Base-by-base conservation (phyloP, 1,139 yeast genomes). In the Kodamaea suecica region DNA sequence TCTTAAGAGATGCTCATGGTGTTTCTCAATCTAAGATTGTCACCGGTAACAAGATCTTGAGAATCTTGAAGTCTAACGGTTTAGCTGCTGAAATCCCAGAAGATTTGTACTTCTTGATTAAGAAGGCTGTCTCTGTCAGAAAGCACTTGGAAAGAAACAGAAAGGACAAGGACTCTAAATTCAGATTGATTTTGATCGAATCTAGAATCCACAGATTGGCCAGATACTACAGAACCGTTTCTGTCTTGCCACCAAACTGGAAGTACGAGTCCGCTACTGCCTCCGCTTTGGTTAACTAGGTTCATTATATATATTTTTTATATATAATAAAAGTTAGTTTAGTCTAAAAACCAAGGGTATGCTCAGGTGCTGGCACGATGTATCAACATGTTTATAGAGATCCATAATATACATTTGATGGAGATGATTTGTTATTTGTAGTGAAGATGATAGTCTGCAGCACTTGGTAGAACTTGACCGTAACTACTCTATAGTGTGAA, bases 141-240 rank as follows among this genome's bases (percentile, higher is more conserved):
- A 94, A 94, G 86, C 99, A 92, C 78, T 85, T 92, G 72, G 99
- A 94, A 80, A 87, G 95, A 78, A 92, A 92, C 97, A 88, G 99
- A 85, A 94, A 92, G 83, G 99, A 92, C 79, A 90, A 92, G 84
- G 98, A 92, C 78, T 92, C 98, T 61, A 92, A 92, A 80, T 92
- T 94, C 95, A 88, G 99, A 84, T 87, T 92, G 69, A 92, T 92
- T 92, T 84, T 92, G 76, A 88, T 94, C 70, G 99, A 92, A 80
- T 90, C 97, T 53, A 88, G 98, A 87, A 92, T 92, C 79, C 99
- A 92, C 95, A 92, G 99, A 84, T 86, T 92, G 73, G 95, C 98
- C 60, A 87, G 99, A 82, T 92, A 92, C 94, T 92, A 92, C 95
- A 90, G 96, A 87, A 86, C 96, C 62, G 95, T 87, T 61, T 79